Percentiles rank a stretch among this genome's conserved stretches.
Conservation (phyloP, 139 green algal species). For the Pycnococcus provasolii region DNA sequence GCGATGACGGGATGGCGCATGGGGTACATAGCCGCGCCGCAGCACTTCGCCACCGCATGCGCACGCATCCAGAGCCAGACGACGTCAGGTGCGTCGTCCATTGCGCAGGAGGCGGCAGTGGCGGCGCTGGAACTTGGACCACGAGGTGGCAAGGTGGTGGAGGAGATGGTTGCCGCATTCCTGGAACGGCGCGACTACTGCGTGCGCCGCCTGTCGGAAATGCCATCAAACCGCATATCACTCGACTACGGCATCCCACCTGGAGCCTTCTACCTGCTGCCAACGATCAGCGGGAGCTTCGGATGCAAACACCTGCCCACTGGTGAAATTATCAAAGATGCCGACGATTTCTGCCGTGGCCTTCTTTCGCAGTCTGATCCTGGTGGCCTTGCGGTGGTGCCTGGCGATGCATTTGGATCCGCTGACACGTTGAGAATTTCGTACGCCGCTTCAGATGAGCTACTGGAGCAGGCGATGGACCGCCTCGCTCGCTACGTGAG, state of each 20-base stretch:
- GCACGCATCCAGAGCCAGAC: conserved; percentile 79
- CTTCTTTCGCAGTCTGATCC: conserved; percentile 37
- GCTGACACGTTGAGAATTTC: conserved; percentile 78
- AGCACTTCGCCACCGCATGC: conserved; percentile 49
- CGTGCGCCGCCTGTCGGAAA: conserved; percentile 4
- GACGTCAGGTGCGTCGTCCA: conserved; percentile 67
- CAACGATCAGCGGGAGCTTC: not conserved
- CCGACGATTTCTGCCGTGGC: conserved; percentile 72
- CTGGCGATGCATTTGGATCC: conserved; percentile 85
- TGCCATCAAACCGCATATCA: not conserved
- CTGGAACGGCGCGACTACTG: conserved; percentile 44
- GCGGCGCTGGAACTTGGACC: conserved; percentile 71
- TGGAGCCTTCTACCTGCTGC: not conserved
- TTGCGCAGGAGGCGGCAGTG: conserved; percentile 77
- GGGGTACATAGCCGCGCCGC: conserved; percentile 88
- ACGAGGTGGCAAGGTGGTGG: conserved; percentile 55
- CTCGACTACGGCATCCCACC: not conserved
- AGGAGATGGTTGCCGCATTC: conserved; percentile 76
- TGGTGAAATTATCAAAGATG: conserved; percentile 42
- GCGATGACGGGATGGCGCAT: conserved; percentile 71
- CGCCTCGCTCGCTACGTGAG: conserved; percentile 37
- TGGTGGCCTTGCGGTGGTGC: conserved; percentile 66
- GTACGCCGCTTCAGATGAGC: conserved; percentile 76
- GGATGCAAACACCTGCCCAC: not conserved
- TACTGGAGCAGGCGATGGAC: conserved; percentile 61